These are phyloP conservation scores for Alternaria consortialis DNA, from an alignment of 2,329 filamentous ascomycete species.

Conservation along the genomic window DNA sequence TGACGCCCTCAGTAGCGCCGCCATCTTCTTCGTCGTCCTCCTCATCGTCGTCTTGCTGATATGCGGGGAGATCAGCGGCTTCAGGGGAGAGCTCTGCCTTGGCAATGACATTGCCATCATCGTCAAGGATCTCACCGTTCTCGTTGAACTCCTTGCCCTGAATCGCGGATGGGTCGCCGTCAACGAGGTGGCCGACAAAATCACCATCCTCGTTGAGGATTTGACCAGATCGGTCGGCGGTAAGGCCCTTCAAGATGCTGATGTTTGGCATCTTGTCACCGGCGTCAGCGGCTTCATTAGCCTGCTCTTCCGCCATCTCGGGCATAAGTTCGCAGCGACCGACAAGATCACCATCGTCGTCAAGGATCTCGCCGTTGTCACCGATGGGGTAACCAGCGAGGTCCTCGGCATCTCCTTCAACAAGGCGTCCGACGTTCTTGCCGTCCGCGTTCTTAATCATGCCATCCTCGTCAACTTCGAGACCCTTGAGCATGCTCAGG, in stretches of 20 bases:
- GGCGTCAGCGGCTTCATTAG: constrained; percentile 50
- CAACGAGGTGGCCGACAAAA: constrained; percentile 58
- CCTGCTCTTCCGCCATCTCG: constrained; percentile 55
- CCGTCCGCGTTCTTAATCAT: constrained; percentile 62
- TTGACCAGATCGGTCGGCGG: constrained; percentile 57
- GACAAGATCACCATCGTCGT: constrained; percentile 64
- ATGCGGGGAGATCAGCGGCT: constrained; percentile 51
- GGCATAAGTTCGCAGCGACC: constrained; percentile 62
- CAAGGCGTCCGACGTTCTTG: constrained; percentile 59
- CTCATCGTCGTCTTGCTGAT: constrained; percentile 29
- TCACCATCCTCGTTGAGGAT: constrained; percentile 62
- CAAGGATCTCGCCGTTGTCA: constrained; percentile 64
- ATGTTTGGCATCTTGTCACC: constrained; percentile 55
- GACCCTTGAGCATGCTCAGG: constrained; percentile 59
- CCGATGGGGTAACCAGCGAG: constrained; percentile 62
- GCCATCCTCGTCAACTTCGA: constrained; percentile 64
- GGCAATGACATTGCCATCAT: constrained; percentile 63
- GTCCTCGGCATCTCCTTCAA: constrained; percentile 63
- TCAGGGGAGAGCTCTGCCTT: constrained; percentile 61
- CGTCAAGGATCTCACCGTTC: constrained; percentile 64
- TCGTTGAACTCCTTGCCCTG: constrained; percentile 61
- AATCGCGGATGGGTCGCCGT: constrained; percentile 59
- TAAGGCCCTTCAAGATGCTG: constrained; percentile 58
- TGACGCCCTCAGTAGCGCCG: constrained; percentile 34
- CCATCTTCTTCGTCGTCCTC: constrained; percentile 41